Evolutionary conservation across 2,329 filamentous ascomycete species (phyloP), one percentile per base, ranked within the genome.

Genomic region (Penicillium sp.): DNA sequence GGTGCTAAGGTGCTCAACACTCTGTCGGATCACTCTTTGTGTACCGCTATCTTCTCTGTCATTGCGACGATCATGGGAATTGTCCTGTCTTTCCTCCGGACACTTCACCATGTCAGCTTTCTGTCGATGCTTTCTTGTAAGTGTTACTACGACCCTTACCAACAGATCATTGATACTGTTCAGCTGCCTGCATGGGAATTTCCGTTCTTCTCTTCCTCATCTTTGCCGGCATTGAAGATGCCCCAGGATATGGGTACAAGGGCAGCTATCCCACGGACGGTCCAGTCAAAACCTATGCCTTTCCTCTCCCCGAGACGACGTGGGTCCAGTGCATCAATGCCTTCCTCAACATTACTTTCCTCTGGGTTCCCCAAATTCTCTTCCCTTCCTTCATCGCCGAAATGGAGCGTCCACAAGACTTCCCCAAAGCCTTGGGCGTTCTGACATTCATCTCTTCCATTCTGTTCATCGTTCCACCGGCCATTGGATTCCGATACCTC

Each of bases 351-450:
- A 69, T 71, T 44, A 71, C 68, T 11, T 73, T 72, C 50, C 57
- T 72, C 25, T 73, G 69, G 69, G 68, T 72, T 1, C 69, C 70
- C 2, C 70, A 74, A 42, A 73, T 73, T 39, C 63, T 73, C 16
- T 73, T 74, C 53, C 71, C 71, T 1, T 69, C 67, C 10, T 74
- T 74, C 55, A 73, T 74, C 54, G 50, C 69, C 20, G 70, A 74
- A 44, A 72, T 72, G 69, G 65, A 72, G 41, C 55, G 52, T 9
- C 70, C 70, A 1, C 64, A 73, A 32, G 70, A 74, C 52, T 73
- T 73, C 54, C 69, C 70, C 30, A 74, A 74, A 41, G 58, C 70
- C 2, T 61, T 74, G 23, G 67, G 69, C 2, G 69, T 73, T 23
- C 56, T 73, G 3, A 52, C 65, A 2, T 63, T 13, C 2, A 66